A percentile compares a stretch with the other conserved stretches of the same genome.
phyloP scores from a whole-genome alignment of 176 grass and related monocot genomes.

The Aegilops longissima region DNA sequence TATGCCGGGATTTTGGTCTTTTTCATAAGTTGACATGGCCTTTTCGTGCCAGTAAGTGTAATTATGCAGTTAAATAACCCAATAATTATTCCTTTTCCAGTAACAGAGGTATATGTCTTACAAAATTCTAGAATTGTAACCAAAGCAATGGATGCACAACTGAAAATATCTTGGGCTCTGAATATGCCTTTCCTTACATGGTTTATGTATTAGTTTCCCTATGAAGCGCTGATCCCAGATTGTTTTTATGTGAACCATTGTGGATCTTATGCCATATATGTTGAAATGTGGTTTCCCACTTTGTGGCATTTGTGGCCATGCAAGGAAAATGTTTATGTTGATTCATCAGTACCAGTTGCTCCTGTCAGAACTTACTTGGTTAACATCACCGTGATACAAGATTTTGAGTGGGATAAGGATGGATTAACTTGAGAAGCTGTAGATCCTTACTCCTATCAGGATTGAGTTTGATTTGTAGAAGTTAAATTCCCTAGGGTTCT shows the following conservation, averaged over 20 bases:
- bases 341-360: background rate
- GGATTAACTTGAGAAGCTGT: background rate
- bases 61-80: background rate
- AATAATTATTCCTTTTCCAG: background rate
- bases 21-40: background rate
- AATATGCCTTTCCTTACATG: background rate
- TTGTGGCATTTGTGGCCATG: background rate
- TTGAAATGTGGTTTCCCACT: background rate
- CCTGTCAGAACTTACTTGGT: background rate
- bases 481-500: background rate
- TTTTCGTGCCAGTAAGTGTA: background rate
- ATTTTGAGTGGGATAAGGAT: background rate
- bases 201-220: background rate
- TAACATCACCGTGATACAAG: background rate
- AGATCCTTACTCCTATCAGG: background rate
- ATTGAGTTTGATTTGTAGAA: background rate
- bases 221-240: background rate
- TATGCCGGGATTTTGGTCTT: background rate
- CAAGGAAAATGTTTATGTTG: background rate
- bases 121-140: background rate
- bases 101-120: background rate
- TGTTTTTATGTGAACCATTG: constrained; percentile 8
- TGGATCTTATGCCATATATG: constrained; percentile 3
- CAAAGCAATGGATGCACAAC: background rate
- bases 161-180: background rate